phyloP scores from a whole-genome alignment of 2,329 filamentous ascomycete species.

The Hypoxylon sp. region DNA sequence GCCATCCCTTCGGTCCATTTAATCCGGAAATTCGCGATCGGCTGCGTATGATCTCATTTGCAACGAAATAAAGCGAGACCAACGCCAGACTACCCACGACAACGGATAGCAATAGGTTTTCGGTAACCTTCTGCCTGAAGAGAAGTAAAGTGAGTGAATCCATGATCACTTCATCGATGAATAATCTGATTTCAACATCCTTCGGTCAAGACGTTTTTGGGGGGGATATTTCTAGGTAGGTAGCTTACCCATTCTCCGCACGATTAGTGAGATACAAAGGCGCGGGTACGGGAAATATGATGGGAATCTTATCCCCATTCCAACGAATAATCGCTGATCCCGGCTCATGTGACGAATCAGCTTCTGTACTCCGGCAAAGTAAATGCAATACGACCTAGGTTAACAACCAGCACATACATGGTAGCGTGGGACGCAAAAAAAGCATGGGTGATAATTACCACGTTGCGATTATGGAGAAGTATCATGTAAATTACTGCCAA shows the following conservation, averaged over 20 bases:
- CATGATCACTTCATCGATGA: slow-evolving; percentile 25
- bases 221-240: too few relatives aligned
- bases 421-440: too few relatives aligned
- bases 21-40: slow-evolving; percentile 41
- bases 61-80: slow-evolving; percentile 35
- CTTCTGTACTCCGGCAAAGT: too few relatives aligned
- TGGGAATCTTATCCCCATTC: neutral
- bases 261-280: neutral
- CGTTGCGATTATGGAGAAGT: too few relatives aligned
- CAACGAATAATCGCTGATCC: too few relatives aligned
- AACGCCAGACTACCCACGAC: slow-evolving; percentile 13
- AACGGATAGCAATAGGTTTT: slow-evolving; percentile 8
- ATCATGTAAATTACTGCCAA: too few relatives aligned
- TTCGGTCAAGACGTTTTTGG: neutral
- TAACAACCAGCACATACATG: too few relatives aligned
- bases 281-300: too few relatives aligned
- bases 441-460: too few relatives aligned
- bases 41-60: slow-evolving; percentile 40
- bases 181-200: neutral
- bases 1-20: slow-evolving; percentile 42
- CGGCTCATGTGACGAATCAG: too few relatives aligned
- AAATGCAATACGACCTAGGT: too few relatives aligned
- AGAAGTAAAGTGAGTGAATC: slow-evolving; percentile 12
- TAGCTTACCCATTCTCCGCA: too few relatives aligned
- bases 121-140: slow-evolving; percentile 6